Evolutionary conservation across 257 asterid genomes (phyloP), one percentile per base, ranked within the genome.

Genomic region (Ophiorrhiza pumila): DNA sequence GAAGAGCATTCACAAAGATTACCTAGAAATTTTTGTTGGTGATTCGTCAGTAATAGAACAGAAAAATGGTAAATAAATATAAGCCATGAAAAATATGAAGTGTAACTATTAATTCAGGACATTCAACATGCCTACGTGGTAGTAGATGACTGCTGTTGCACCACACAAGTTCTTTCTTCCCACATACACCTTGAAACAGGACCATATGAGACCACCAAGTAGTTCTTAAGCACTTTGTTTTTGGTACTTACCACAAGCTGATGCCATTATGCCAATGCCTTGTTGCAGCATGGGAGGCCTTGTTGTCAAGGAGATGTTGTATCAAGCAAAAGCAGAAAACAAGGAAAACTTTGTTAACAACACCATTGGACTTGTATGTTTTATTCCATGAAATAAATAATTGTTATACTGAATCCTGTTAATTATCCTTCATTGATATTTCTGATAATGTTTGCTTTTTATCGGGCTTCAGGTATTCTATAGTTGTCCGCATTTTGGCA

Each of bases 401-500:
- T 27, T 66, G 52, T 68, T 47, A 20, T 77, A 1, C 43, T 23
- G 61, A 58, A 39, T 69, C 41, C 59, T 71, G 61, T 56, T 56
- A 52, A 25, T 74, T 73, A 42, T 65, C 59, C 25, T 78, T 63
- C 49, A 49, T 65, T 70, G 42, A 68, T 56, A 57, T 73, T 61
- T 37, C 32, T 49, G 47, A 43, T n/a, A 22, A 35, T 64, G n/a
- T 58, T 77, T 41, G 22, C 39, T 41, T 42, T 42, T 66, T 14
- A 71, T 31, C 39, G 57, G 65, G 77, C 69, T 81, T 79, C 86
- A 95, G 99, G 90, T 95, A 69, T 95, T 95, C 88, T 95, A 95
- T 72, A 92, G 99, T 78, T 95, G 99, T 79, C 99, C 99, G 2
- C 99, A 95, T 80, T 89, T 92, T 79, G 99, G 99, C 73, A 95